A percentile compares a stretch with the other conserved stretches of the same genome.
phyloP scores from a whole-genome alignment of 805 yeast species.

The Millerozyma acaciae region DNA sequence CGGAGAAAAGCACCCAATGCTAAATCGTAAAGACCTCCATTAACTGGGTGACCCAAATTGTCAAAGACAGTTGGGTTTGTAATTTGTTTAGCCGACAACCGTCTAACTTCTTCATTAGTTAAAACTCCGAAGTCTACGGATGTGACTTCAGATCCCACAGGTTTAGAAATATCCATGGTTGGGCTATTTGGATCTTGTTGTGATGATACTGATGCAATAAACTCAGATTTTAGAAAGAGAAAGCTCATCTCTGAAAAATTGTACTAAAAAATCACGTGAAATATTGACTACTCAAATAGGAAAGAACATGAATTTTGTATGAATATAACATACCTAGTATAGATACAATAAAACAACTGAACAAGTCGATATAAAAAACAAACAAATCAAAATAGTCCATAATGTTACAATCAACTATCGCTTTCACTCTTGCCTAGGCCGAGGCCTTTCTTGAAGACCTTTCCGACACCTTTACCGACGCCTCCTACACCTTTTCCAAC shows the following conservation, averaged over 20 bases:
- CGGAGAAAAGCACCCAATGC: constrained; percentile 92
- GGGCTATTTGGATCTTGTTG: constrained; percentile 1
- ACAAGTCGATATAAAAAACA: neutral
- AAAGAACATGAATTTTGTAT: constrained; percentile 1
- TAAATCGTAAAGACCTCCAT: constrained; percentile 90
- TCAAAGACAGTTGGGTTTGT: constrained; percentile 95
- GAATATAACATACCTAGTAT: constrained; percentile 1
- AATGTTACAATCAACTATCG: neutral
- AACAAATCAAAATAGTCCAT: too few relatives aligned
- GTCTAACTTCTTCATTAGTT: constrained; percentile 75
- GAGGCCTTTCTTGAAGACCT: constrained; percentile 34
- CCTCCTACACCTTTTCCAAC: constrained; percentile 39
- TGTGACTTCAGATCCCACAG: constrained; percentile 90
- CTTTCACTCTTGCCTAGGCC: constrained; percentile 22
- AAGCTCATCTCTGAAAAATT: constrained; percentile 7
- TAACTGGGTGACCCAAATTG: constrained; percentile 91
- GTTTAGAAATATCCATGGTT: constrained; percentile 90
- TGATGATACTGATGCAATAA: neutral
- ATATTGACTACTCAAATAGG: constrained; percentile 2
- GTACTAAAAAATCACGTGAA: constrained; percentile 7
- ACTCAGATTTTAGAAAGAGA: neutral
- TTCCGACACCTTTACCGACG: constrained; percentile 36
- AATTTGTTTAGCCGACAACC: constrained; percentile 89
- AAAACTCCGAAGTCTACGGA: constrained; percentile 91
- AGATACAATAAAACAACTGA: constrained; percentile 1